Evolutionary conservation across 116 monocot genomes (phyloP).

Genomic region (Papilionanthe hybrid): DNA sequence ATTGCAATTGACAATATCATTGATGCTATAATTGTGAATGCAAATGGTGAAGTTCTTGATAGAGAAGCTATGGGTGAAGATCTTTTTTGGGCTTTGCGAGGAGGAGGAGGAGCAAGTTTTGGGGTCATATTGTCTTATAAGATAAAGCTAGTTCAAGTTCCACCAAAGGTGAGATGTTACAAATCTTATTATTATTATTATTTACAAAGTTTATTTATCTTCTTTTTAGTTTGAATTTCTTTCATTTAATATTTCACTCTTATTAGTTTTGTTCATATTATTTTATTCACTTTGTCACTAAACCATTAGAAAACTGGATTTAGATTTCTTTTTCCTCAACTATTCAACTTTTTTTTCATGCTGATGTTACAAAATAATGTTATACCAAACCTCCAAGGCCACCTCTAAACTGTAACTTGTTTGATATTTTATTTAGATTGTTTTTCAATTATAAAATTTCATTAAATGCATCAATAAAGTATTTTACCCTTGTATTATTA

Average conservation of each 20-base stretch:
- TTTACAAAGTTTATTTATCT: too few species aligned
- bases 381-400: too few species aligned
- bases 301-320: not conserved
- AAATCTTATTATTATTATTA: not conserved
- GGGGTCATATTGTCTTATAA: conserved; percentile 16
- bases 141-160: conserved; percentile 11
- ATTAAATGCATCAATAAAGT: not conserved
- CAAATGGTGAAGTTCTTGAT: conserved; percentile 7
- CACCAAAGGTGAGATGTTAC: not conserved
- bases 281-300: not conserved
- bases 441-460: not conserved
- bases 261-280: not conserved
- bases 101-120: conserved; percentile 19
- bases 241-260: not conserved
- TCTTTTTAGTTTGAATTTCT: not conserved
- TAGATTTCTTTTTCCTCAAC: not conserved
- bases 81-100: conserved; percentile 22
- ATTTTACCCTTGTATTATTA: too few species aligned
- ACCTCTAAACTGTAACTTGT: not conserved
- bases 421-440: not conserved
- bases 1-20: conserved; percentile 11
- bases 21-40: conserved; percentile 13
- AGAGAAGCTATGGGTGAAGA: conserved; percentile 19
- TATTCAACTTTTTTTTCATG: not conserved
- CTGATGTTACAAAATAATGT: too few species aligned